Evolutionary conservation across 73 alveolate species (phyloP).

Genomic region (Paramecium bursaria): DNA sequence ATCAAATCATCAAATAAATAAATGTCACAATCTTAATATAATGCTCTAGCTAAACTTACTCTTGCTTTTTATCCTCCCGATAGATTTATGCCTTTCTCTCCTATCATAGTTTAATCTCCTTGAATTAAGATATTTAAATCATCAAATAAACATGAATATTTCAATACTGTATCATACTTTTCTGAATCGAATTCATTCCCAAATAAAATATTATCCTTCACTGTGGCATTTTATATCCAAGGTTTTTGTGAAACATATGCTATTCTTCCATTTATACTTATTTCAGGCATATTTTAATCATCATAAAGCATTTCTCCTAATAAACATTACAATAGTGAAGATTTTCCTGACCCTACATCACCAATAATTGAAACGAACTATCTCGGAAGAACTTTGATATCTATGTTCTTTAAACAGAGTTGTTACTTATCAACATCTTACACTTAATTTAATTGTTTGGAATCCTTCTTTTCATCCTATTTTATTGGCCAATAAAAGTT

Average conservation of each 20-base stretch:
- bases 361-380: slow-evolving; percentile 56
- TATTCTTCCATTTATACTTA: slow-evolving; percentile 63
- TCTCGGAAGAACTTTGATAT: slow-evolving; percentile 11
- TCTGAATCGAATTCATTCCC: slow-evolving; percentile 69
- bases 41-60: slow-evolving; percentile 80
- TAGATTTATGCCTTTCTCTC: slow-evolving; percentile 79
- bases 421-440: no score
- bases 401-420: slow-evolving; percentile 20
- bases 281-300: slow-evolving; percentile 19
- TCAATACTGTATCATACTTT: slow-evolving; percentile 59
- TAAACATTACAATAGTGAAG: slow-evolving; percentile 56
- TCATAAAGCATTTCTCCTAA: slow-evolving; percentile 63
- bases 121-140: slow-evolving; percentile 71
- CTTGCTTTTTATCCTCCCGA: slow-evolving; percentile 85
- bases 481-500: slow-evolving; percentile 2
- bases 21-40: slow-evolving; percentile 73
- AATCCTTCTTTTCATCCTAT: neutral
- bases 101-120: slow-evolving; percentile 75
- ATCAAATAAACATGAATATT: slow-evolving; percentile 60
- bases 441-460: no score
- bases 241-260: slow-evolving; percentile 73
- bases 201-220: slow-evolving; percentile 70
- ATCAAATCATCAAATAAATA: slow-evolving; percentile 81
- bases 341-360: slow-evolving; percentile 72
- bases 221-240: slow-evolving; percentile 73